Base-by-base conservation (phyloP, 1,284 basidiomycete species). In the Vanrija pseudolonga region DNA sequence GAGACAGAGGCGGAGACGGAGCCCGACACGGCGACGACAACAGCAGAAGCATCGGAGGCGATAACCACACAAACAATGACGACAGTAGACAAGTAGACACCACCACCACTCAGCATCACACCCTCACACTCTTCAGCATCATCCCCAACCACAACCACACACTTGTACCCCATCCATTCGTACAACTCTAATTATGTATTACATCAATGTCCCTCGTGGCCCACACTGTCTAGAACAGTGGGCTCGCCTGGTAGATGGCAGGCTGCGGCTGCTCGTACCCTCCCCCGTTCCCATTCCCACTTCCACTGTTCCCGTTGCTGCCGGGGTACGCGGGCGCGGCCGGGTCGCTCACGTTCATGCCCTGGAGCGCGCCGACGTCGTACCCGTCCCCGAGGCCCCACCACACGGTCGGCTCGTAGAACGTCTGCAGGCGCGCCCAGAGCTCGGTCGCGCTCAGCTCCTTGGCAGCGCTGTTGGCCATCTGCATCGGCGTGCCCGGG, bases 381-480 rank as follows among this genome's bases (percentile, higher is more conserved):
- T 28, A 36, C 19, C 41, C 41, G 23, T 47, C 45, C 4, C 40
- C 43, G 3, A 49, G 23, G 20, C 57, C 54, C 57, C 57, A 59
- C 54, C 54, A 56, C 2, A 55, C 48, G 3, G 64, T 59, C 2
- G 72, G 72, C 49, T 71, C 69, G 51, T 74, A 74, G 53, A 70
- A 69, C 6, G 69, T 67, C 55, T 74, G 72, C 6, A 74, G 57
- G 32, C 67, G 57, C 20, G 64, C 64, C 70, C 72, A 72, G 0
- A 74, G 55, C 47, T 71, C 69, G 1, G 59, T 57, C 55, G 53
- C 56, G 14, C 57, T 54, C 42, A 63, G 47, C 17, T 51, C 56
- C 7, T 57, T 44, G 15, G 53, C 32, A 8, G 44, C 4, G 32
- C 32, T 32, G 32, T 32, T 32, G 32, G 32, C 32, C 32, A 32